Evolutionary conservation across 768 basidiomycete species (phyloP).

Genomic region (Trametes gibbosa): DNA sequence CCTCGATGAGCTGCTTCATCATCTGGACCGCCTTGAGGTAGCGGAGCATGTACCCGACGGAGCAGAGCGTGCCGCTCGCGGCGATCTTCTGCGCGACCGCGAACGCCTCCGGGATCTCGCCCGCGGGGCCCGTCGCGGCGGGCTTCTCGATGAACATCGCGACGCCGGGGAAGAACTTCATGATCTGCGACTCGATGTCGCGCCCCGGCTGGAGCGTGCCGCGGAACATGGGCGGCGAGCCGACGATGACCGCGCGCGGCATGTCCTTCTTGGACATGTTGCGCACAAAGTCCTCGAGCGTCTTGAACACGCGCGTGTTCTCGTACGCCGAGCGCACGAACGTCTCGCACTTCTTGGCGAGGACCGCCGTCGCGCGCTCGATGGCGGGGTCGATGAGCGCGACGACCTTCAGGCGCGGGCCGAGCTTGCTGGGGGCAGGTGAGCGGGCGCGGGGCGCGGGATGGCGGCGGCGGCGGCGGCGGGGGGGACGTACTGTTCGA

Average conservation of each 20-base stretch:
- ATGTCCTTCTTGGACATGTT: conserved; percentile 60
- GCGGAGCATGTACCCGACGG: conserved; percentile 94
- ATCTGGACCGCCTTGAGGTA: conserved; percentile 92
- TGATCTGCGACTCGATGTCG: conserved; percentile 84
- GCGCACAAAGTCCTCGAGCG: conserved; percentile 81
- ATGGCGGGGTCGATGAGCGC: conserved; percentile 90
- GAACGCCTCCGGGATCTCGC: conserved; percentile 67
- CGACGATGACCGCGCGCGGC: conserved; percentile 84
- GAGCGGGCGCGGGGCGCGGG: neutral
- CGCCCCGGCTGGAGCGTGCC: conserved; percentile 72
- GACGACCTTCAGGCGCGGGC: conserved; percentile 91
- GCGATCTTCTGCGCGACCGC: conserved; percentile 69
- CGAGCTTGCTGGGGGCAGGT: conserved; percentile 69
- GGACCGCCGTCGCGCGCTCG: conserved; percentile 74
- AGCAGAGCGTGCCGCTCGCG: conserved; percentile 74
- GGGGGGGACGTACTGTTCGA: conserved; percentile 66
- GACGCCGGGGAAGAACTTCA: conserved; percentile 84
- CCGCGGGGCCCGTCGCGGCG: conserved; percentile 73
- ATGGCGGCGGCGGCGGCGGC: neutral
- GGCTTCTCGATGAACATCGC: conserved; percentile 94
- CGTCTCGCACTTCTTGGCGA: conserved; percentile 87
- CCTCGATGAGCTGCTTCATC: conserved; percentile 95
- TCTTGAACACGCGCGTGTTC: conserved; percentile 80
- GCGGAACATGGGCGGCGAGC: conserved; percentile 92
- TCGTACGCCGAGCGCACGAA: conserved; percentile 94